Evolutionary conservation across 2,329 filamentous ascomycete genomes (phyloP), one percentile per base, ranked within the genome.

Genomic region (Pseudovirgaria hyperparasitica): DNA sequence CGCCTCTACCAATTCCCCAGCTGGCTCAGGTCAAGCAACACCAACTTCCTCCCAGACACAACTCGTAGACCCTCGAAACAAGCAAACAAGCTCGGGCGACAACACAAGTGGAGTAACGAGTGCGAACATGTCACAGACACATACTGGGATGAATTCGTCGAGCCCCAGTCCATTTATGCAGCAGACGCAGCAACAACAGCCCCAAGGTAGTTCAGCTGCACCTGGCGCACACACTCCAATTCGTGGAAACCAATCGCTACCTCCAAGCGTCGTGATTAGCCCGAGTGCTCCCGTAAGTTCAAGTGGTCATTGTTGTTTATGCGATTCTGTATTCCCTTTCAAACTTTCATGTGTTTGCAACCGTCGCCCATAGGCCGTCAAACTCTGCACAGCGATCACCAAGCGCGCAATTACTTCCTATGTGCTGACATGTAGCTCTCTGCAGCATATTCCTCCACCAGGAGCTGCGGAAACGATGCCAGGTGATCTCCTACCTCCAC

Each of bases 391-490:
- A 10, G 13, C 23, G 14, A 24, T n/a, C n/a, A 14, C 10, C 22
- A 23, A 4, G 5, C 15, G 9, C n/a, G n/a, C 18, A 13, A 13
- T 23, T 9, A 8, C 12, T 16, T 13, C 4, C 5, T 4, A 10
- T 21, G 16, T 29, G 14, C 19, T 12, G 21, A n/a, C 25, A 26
- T 15, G n/a, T 9, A 5, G 4, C 22, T 14, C 16, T 27, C 22
- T 24, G 16, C 45, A 90, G 85, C 90, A 98, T 60, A 65, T 90
- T 23, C 86, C 90, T 26, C 85, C 85, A 35, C 90, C 90, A 25
- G 90, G 90, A 40, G 79, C 86, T 31, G 80, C 86, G 38, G 90
- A 98, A 62, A 94, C 87, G 5, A 96, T 98, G 87, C 90, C 90
- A 27, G 84, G 92, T 48, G 90, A 98, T 52, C 75, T 98, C 32